Conservation (phyloP, 139 green algal species). For the Tetraselmis chui region DNA sequence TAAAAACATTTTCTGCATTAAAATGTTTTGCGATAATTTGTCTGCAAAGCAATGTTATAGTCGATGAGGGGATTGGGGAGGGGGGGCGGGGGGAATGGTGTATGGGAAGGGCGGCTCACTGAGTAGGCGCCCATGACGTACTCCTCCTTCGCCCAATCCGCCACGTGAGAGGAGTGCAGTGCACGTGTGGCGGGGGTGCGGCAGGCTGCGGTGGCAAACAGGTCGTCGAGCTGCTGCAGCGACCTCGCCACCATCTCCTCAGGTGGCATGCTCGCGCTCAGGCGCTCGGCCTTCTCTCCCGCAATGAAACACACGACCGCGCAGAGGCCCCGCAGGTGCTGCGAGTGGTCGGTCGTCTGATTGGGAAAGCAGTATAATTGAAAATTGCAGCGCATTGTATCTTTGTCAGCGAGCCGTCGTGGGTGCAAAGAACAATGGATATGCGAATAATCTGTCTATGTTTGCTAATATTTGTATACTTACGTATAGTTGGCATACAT, state of each 20-base stretch:
- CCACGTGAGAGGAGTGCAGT: conserved; percentile 32
- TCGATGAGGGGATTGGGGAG: no score
- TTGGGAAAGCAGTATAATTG: no score
- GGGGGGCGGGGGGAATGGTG: no score
- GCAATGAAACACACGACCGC: conserved; percentile 73
- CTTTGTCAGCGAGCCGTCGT: no score
- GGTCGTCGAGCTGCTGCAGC: not conserved
- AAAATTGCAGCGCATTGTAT: no score
- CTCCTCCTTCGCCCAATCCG: conserved; percentile 66
- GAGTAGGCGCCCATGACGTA: conserved; percentile 65
- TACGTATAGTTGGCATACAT: conserved; percentile 11
- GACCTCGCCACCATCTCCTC: not conserved
- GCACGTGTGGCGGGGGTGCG: conserved; percentile 35
- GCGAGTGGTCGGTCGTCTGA: not conserved
- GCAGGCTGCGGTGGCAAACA: conserved; percentile 9
- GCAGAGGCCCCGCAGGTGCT: conserved; percentile 39
- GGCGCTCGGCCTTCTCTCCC: not conserved
- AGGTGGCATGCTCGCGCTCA: not conserved
- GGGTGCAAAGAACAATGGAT: no score
- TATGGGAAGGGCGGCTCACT: not conserved
- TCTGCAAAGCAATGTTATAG: no score
- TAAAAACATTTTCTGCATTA: no score
- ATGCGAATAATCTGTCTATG: no score
- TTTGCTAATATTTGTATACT: conserved; percentile 2
- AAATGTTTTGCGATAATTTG: no score